These are phyloP conservation scores for Nothophytophthora sp. DNA, from an alignment of 352 stramenopile species.

Conservation along the genomic window DNA sequence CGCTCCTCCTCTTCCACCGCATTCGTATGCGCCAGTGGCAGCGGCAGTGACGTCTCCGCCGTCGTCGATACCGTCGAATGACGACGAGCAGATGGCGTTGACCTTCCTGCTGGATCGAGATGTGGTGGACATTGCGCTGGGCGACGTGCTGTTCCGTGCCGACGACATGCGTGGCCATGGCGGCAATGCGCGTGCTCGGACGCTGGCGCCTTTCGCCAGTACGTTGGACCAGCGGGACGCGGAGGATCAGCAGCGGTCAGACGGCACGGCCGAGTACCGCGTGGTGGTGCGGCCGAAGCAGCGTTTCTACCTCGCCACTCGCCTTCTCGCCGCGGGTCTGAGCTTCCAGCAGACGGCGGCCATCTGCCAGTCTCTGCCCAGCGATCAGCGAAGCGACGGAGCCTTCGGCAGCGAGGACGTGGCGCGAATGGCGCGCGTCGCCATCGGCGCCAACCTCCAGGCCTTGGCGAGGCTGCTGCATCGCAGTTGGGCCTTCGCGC, in stretches of 20 bases:
- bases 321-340: slow-evolving; percentile 13
- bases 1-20: no score
- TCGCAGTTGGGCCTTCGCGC: slow-evolving; percentile 17
- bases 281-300: slow-evolving; percentile 7
- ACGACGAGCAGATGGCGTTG: not conserved
- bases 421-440: slow-evolving; percentile 5
- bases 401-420: slow-evolving; percentile 1
- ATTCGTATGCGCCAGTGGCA: no score
- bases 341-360: slow-evolving; percentile 19
- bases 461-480: slow-evolving; percentile 10
- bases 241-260: slow-evolving; percentile 13
- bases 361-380: slow-evolving; percentile 9
- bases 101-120: slow-evolving; percentile 25
- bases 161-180: slow-evolving; percentile 6
- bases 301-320: slow-evolving; percentile 14
- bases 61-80: not conserved
- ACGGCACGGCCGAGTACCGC: slow-evolving; percentile 22
- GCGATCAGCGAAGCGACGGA: not conserved
- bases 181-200: not conserved
- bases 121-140: slow-evolving; percentile 17
- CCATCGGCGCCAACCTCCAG: slow-evolving; percentile 19
- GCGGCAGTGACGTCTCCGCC: no score
- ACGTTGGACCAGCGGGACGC: slow-evolving; percentile 14
- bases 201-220: slow-evolving; percentile 12
- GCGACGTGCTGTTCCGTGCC: slow-evolving; percentile 6